Evolutionary conservation across 345 rosid genomes (phyloP).

Genomic region (Eucalyptus pauciflora): DNA sequence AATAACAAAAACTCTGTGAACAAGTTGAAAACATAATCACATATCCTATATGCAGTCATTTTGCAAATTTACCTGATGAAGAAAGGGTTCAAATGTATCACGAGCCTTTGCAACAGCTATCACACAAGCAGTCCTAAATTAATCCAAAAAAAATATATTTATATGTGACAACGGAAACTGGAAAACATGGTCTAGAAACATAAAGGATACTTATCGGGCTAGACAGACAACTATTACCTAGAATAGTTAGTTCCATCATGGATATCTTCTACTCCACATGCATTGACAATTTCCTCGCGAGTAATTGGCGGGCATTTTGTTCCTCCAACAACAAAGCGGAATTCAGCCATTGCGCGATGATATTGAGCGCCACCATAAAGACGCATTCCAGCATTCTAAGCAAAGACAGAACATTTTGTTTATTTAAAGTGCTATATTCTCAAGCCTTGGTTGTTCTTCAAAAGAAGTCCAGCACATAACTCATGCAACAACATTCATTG

Average conservation of each 20-base stretch:
- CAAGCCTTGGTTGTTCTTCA: not conserved
- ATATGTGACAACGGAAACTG: not conserved
- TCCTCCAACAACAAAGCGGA: constrained; percentile 89
- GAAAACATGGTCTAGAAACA: not conserved
- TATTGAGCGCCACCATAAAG: constrained; percentile 97
- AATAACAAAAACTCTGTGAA: not conserved
- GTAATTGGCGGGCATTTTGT: constrained; percentile 86
- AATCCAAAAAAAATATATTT: constrained; percentile 1
- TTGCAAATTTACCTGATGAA: constrained; percentile 53
- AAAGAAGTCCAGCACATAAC: not conserved
- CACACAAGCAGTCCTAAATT: constrained; percentile 83
- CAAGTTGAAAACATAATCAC: not conserved
- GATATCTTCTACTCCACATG: constrained; percentile 96
- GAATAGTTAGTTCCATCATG: constrained; percentile 98
- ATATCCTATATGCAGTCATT: not conserved
- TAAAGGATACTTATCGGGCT: not conserved
- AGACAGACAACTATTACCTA: constrained; percentile 26
- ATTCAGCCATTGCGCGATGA: constrained; percentile 97
- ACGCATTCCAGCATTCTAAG: constrained; percentile 91
- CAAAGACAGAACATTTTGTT: not conserved
- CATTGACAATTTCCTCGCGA: constrained; percentile 91
- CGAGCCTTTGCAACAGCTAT: constrained; percentile 98
- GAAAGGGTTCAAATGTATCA: constrained; percentile 92
- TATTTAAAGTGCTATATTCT: not conserved
- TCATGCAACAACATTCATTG: not conserved